phyloP scores from a whole-genome alignment of 805 yeast genomes.

The Metschnikowia picachoensis region DNA sequence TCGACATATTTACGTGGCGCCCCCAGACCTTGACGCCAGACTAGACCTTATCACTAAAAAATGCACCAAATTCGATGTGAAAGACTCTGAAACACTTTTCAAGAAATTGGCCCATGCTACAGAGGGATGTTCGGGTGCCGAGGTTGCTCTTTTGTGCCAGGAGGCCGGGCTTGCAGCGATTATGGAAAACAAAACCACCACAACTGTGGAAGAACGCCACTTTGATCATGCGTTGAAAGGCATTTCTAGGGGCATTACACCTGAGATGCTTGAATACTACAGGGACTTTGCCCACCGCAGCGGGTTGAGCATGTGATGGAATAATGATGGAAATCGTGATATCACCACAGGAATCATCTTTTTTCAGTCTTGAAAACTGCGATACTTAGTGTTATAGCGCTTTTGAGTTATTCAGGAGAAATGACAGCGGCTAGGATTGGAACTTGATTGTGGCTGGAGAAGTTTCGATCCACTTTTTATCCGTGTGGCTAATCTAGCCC shows the following conservation, averaged over 20 bases:
- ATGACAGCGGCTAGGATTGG: too few species aligned
- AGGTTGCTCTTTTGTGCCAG: conserved; percentile 84
- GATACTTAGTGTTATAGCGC: too few species aligned
- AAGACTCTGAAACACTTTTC: conserved; percentile 39
- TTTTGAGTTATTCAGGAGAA: too few species aligned
- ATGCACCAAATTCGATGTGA: conserved; percentile 59
- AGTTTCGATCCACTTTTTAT: too few species aligned
- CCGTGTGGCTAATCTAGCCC: too few species aligned
- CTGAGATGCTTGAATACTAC: conserved; percentile 79
- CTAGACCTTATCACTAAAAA: conserved; percentile 70
- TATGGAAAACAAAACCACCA: conserved; percentile 64
- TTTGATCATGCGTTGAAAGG: conserved; percentile 67
- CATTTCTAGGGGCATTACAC: conserved; percentile 75
- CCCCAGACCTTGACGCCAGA: conserved; percentile 83
- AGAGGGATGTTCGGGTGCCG: conserved; percentile 96
- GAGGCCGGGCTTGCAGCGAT: conserved; percentile 96
- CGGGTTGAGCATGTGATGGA: conserved; percentile 25
- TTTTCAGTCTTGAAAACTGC: too few species aligned
- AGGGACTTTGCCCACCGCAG: conserved; percentile 46
- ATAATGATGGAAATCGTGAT: too few species aligned
- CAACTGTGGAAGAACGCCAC: conserved; percentile 56
- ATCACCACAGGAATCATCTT: too few species aligned
- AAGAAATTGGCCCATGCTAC: conserved; percentile 56
- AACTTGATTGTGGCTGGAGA: too few species aligned
- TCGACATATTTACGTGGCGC: conserved; percentile 86